Percentiles rank a stretch among this genome's conserved stretches.
These are phyloP conservation scores for Apostasia shenzhenica DNA, from an alignment of 106 monocot species.

Conservation along the genomic window DNA sequence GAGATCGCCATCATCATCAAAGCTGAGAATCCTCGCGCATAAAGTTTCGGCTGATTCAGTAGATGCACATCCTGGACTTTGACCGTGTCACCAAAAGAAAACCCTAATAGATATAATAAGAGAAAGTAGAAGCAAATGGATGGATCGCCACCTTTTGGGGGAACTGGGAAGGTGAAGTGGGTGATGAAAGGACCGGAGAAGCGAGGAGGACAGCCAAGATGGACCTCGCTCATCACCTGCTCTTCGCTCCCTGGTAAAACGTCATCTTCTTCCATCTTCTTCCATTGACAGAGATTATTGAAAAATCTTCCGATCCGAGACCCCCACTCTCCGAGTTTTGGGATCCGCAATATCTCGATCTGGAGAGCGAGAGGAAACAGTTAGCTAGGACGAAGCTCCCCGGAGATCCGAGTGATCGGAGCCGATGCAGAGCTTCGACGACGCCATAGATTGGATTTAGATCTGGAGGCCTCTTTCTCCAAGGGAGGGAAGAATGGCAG, in stretches of 20 bases:
- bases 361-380: too few species aligned
- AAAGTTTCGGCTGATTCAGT: background rate
- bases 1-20: conserved; percentile 44
- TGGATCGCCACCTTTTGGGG: conserved; percentile 7
- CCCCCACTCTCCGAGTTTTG: background rate
- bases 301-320: too few species aligned
- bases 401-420: too few species aligned
- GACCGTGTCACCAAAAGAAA: too few species aligned
- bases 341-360: background rate
- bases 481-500: too few species aligned
- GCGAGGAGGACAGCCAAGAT: conserved; percentile 52
- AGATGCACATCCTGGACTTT: background rate
- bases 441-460: too few species aligned
- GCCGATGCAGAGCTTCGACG: too few species aligned
- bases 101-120: background rate
- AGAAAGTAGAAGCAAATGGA: background rate
- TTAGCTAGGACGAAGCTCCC: too few species aligned
- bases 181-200: conserved; percentile 35
- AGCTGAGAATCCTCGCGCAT: background rate
- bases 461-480: too few species aligned
- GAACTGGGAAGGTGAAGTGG: conserved; percentile 48
- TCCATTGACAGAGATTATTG: too few species aligned
- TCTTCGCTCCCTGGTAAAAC: conserved; percentile 13
- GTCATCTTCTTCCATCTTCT: conserved; percentile 12
- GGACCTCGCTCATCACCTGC: conserved; percentile 77